Evolutionary conservation across 2,329 filamentous ascomycete species (phyloP).

Genomic region (Claviceps quebecensis): DNA sequence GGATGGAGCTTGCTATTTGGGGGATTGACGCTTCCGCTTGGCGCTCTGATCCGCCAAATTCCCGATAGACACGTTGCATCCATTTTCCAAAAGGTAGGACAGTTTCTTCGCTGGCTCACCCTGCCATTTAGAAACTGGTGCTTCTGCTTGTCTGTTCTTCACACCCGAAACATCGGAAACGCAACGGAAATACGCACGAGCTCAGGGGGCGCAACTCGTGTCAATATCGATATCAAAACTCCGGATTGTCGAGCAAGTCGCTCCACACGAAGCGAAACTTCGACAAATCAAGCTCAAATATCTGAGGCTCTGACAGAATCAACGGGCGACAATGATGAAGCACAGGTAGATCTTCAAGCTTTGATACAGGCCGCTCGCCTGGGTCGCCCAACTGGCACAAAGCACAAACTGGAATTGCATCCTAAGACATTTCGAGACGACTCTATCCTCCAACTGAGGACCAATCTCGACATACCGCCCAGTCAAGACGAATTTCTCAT

Average conservation of each 20-base stretch:
- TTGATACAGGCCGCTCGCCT: conserved; percentile 19
- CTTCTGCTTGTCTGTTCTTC: conserved; percentile 10
- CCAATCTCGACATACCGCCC: conserved; percentile 19
- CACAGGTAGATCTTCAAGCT: conserved; percentile 16
- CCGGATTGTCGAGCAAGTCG: conserved; percentile 3
- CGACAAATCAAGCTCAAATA: background rate
- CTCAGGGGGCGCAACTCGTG: conserved; percentile 3
- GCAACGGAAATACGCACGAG: conserved; percentile 11
- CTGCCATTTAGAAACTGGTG: conserved; percentile 11
- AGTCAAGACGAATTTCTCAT: conserved; percentile 25
- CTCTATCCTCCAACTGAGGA: conserved; percentile 19
- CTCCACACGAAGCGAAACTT: conserved; percentile 4
- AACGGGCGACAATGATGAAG: conserved; percentile 4
- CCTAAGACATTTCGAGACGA: conserved; percentile 26
- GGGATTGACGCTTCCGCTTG: conserved; percentile 50
- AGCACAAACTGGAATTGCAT: conserved; percentile 25
- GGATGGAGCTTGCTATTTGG: conserved; percentile 56
- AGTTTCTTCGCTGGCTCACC: conserved; percentile 8
- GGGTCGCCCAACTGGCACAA: conserved; percentile 10
- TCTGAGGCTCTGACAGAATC: background rate
- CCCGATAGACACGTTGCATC: conserved; percentile 21
- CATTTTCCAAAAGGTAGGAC: conserved; percentile 15
- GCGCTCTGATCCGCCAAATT: conserved; percentile 26
- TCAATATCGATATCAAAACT: background rate
- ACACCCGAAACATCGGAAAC: conserved; percentile 10